Percentiles rank a stretch among this genome's conserved stretches.
These are phyloP conservation scores for Penicillium nordicum DNA, from an alignment of 2,329 filamentous ascomycete species.

Conservation along the genomic window DNA sequence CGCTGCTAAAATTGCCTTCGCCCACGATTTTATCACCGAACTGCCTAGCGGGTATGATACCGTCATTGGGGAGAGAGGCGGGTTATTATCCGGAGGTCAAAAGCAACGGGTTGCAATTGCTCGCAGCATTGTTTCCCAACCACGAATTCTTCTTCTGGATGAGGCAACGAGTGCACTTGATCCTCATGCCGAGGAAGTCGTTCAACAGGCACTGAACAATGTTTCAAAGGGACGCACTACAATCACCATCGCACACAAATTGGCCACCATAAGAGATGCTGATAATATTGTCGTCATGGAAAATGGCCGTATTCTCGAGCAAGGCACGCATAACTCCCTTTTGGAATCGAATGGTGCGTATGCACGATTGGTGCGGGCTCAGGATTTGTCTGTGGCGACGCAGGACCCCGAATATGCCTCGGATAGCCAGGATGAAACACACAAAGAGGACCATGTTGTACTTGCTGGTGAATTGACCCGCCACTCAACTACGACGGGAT, in stretches of 20 bases:
- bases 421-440: background rate
- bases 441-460: background rate
- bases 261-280: conserved; percentile 44
- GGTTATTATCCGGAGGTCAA: conserved; percentile 82
- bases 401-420: conserved; percentile 13
- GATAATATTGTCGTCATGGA: conserved; percentile 48
- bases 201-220: conserved; percentile 78
- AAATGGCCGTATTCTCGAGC: conserved; percentile 44
- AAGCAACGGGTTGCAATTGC: conserved; percentile 89
- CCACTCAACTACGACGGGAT: conserved; percentile 2
- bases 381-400: conserved; percentile 42
- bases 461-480: background rate
- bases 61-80: conserved; percentile 77
- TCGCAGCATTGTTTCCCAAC: conserved; percentile 73
- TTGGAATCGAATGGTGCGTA: conserved; percentile 35
- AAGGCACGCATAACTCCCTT: conserved; percentile 43
- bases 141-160: conserved; percentile 79
- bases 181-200: conserved; percentile 79
- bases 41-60: conserved; percentile 81
- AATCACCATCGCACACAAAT: conserved; percentile 44
- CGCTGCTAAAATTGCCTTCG: conserved; percentile 45
- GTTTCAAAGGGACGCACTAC: conserved; percentile 54
- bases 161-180: conserved; percentile 88
- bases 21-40: conserved; percentile 72
- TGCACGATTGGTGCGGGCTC: conserved; percentile 43